Conservation (phyloP, 2,329 filamentous ascomycete genomes). For the Pseudonectria foliicola region DNA sequence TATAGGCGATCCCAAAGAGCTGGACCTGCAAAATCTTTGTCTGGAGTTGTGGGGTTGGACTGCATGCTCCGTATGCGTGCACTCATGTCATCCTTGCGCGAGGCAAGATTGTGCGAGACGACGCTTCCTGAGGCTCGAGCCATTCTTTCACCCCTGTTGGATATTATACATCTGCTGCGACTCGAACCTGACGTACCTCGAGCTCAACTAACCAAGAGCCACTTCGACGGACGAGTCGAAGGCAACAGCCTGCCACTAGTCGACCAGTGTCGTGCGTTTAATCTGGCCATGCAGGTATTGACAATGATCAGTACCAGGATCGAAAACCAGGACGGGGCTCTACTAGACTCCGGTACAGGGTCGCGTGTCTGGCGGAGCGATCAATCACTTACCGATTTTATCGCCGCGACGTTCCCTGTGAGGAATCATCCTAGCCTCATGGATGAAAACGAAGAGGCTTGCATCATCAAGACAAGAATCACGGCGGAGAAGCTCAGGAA, state of each 20-base stretch:
- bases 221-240: background rate
- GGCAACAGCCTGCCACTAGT: background rate
- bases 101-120: background rate
- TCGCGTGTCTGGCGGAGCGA: background rate
- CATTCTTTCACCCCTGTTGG: background rate
- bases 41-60: background rate
- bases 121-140: background rate
- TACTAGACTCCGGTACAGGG: slow-evolving; percentile 1
- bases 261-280: slow-evolving; percentile 2
- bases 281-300: slow-evolving; percentile 1
- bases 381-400: background rate
- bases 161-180: background rate
- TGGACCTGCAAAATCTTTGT: background rate
- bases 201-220: background rate
- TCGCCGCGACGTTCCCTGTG: background rate
- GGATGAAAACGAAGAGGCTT: background rate
- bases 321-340: background rate
- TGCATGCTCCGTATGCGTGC: background rate
- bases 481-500: background rate
- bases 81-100: background rate
- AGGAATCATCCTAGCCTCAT: background rate
- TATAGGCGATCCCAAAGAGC: background rate
- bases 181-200: background rate
- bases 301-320: slow-evolving; percentile 1
- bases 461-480: background rate